phyloP scores from a whole-genome alignment of 225 moss, liverwort and hornwort genomes.

The Takakia lepidozioides region DNA sequence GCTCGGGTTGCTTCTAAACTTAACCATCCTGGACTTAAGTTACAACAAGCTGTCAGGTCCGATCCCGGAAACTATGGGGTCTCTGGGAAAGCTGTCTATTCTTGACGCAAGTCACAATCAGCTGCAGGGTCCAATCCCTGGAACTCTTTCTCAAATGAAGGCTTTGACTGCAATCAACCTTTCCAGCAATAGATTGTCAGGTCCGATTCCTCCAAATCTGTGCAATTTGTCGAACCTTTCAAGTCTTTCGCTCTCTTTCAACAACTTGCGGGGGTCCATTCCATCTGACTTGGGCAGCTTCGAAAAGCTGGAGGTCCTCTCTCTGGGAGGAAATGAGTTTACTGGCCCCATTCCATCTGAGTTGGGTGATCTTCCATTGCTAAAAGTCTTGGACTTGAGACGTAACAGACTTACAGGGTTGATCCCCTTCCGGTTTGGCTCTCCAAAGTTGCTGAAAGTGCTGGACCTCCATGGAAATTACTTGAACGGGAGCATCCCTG shows the following conservation, averaged over 20 bases:
- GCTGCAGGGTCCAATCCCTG: slow-evolving; percentile 5
- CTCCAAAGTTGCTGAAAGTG: slow-evolving; percentile 7
- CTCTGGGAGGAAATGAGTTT: slow-evolving; percentile 27
- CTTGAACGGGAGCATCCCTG: slow-evolving; percentile 18
- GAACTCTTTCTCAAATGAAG: background rate
- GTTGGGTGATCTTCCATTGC: slow-evolving; percentile 5
- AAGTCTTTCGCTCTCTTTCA: slow-evolving; percentile 11
- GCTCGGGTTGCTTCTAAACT: slow-evolving; percentile 6
- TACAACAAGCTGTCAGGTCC: slow-evolving; percentile 23
- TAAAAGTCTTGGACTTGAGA: slow-evolving; percentile 23
- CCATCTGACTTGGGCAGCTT: slow-evolving; percentile 17
- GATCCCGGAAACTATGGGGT: slow-evolving; percentile 11
- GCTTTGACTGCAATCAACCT: background rate
- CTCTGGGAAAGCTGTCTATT: slow-evolving; percentile 10
- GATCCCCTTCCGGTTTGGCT: slow-evolving; percentile 14
- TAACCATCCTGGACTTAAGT: slow-evolving; percentile 31
- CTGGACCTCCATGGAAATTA: slow-evolving; percentile 30
- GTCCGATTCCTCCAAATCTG: slow-evolving; percentile 7
- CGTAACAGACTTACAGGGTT: slow-evolving; percentile 11
- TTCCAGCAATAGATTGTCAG: slow-evolving; percentile 1
- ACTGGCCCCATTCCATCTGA: slow-evolving; percentile 8
- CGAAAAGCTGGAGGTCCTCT: slow-evolving; percentile 17
- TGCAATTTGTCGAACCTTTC: slow-evolving; percentile 3
- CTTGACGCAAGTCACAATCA: slow-evolving; percentile 29
- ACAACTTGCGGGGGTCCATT: slow-evolving; percentile 8